phyloP scores from a whole-genome alignment of 83 land plant genomes.

The Isoetes engelmannii region DNA sequence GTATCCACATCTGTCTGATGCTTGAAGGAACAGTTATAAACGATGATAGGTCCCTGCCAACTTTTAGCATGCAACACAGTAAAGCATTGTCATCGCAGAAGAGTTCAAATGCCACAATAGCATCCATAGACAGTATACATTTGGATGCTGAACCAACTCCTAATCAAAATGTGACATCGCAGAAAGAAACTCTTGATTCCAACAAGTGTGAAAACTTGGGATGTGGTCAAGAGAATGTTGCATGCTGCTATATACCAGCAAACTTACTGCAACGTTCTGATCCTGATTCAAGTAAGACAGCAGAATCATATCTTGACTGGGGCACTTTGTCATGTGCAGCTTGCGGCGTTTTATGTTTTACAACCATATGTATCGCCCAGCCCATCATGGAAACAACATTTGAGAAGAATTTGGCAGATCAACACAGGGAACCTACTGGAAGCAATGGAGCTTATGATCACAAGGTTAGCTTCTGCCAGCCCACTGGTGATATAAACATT shows the following conservation, averaged over 20 bases:
- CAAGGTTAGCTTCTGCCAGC: too few species aligned
- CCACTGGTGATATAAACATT: too few species aligned
- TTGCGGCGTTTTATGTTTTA: constrained; percentile 89
- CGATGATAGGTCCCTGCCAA: constrained; percentile 13
- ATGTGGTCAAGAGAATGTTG: not conserved
- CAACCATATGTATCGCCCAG: constrained; percentile 80
- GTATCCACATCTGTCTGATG: constrained; percentile 40
- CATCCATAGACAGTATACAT: not conserved
- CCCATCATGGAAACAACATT: constrained; percentile 39
- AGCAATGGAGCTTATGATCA: too few species aligned
- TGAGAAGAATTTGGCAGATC: not conserved
- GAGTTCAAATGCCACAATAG: not conserved
- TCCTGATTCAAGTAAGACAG: constrained; percentile 3
- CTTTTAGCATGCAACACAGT: constrained; percentile 4
- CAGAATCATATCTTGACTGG: constrained; percentile 54
- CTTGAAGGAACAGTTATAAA: constrained; percentile 48
- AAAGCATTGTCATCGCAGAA: not conserved
- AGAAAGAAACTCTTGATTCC: not conserved
- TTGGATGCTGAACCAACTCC: not conserved
- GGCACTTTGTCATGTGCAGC: constrained; percentile 90
- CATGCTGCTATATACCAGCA: not conserved
- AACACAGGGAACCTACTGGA: too few species aligned
- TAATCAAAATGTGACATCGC: not conserved
- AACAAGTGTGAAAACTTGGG: not conserved
- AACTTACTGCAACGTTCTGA: constrained; percentile 2